Percentiles rank a stretch among this genome's conserved stretches.
phyloP scores from a whole-genome alignment of 2,329 filamentous ascomycete species.

The Hirsutella thompsonii region DNA sequence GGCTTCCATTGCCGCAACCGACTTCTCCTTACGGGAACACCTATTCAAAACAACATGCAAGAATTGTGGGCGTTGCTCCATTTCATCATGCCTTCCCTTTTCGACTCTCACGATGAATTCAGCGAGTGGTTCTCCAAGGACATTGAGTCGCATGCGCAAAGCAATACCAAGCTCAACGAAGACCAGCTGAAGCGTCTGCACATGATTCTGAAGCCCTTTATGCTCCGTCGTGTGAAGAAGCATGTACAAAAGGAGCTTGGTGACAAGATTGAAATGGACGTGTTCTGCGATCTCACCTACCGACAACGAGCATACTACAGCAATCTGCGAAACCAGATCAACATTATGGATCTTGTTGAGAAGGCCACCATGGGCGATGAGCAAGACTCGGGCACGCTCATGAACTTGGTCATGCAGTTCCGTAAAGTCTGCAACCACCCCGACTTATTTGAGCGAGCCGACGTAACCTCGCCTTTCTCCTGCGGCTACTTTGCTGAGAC shows the following conservation, averaged over 20 bases:
- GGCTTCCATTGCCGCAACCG: constrained; percentile 93
- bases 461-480: constrained; percentile 76
- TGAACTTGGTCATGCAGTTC: constrained; percentile 99
- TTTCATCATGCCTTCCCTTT: constrained; percentile 99
- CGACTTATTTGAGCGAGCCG: constrained; percentile 88
- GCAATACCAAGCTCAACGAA: constrained; percentile 98
- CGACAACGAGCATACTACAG: constrained; percentile 88
- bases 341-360: constrained; percentile 95
- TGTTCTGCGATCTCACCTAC: constrained; percentile 95
- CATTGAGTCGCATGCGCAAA: constrained; percentile 96
- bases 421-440: constrained; percentile 98
- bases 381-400: constrained; percentile 85
- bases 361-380: constrained; percentile 92
- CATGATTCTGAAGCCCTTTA: constrained; percentile 99
- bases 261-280: constrained; percentile 94
- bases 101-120: constrained; percentile 87
- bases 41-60: constrained; percentile 99
- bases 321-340: constrained; percentile 91
- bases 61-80: constrained; percentile 94
- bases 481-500: constrained; percentile 87
- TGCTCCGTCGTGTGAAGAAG: constrained; percentile 99
- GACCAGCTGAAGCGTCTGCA: constrained; percentile 93
- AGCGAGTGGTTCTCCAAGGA: constrained; percentile 92
- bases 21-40: constrained; percentile 85
- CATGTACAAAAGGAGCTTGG: constrained; percentile 98